Percentiles rank a stretch among this genome's conserved stretches.
Evolutionary conservation across 2,329 filamentous ascomycete species (phyloP).

Genomic region (Monosporascus sp.): DNA sequence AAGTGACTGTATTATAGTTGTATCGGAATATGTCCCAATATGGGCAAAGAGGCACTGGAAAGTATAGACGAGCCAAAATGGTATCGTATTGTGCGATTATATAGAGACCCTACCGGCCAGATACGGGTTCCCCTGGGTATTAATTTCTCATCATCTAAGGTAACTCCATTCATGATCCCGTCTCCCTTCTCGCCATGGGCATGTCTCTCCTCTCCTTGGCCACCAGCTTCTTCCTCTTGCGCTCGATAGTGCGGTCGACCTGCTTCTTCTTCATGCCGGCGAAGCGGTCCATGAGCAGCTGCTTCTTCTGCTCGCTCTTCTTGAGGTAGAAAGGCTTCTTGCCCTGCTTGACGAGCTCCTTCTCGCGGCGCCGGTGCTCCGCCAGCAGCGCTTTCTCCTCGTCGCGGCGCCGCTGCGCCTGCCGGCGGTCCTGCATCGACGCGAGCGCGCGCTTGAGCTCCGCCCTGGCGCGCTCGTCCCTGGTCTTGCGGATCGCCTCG

Average conservation of each 20-base stretch:
- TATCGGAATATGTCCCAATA: background rate
- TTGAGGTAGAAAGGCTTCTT: conserved; percentile 95
- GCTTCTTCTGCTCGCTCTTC: conserved; percentile 85
- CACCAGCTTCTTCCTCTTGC: conserved; percentile 83
- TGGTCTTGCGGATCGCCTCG: conserved; percentile 56
- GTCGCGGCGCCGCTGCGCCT: conserved; percentile 64
- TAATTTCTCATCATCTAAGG: conserved; percentile 14
- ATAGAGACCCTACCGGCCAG: no score
- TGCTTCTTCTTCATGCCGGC: conserved; percentile 79
- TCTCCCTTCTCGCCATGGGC: conserved; percentile 47
- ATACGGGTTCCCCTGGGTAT: no score
- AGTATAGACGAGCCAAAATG: conserved; percentile 6
- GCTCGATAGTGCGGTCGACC: conserved; percentile 77
- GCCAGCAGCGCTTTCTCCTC: conserved; percentile 63
- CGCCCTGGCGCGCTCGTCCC: conserved; percentile 33
- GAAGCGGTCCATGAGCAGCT: conserved; percentile 73
- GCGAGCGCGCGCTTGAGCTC: conserved; percentile 66
- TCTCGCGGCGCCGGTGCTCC: conserved; percentile 77
- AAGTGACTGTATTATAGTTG: no score
- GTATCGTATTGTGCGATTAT: conserved; percentile 4
- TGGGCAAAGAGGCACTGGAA: conserved; percentile 5
- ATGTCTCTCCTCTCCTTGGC: conserved; percentile 78
- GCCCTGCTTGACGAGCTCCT: conserved; percentile 77
- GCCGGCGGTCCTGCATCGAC: conserved; percentile 73
- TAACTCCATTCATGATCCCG: conserved; percentile 8